Evolutionary conservation across 2,329 filamentous ascomycete species (phyloP).

Genomic region (Dactylonectria macrodidyma): DNA sequence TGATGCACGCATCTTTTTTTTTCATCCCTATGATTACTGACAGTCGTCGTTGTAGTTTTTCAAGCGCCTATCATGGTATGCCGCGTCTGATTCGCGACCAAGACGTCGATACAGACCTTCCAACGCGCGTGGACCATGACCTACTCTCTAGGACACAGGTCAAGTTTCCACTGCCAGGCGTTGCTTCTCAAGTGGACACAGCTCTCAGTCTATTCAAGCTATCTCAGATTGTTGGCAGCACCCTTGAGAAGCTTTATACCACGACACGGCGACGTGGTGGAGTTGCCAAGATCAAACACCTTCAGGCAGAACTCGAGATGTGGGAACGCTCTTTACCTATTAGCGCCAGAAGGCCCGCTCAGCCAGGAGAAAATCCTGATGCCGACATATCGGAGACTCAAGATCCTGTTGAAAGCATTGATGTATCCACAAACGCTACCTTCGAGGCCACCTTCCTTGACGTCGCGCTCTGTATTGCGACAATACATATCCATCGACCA

Average conservation of each 20-base stretch:
- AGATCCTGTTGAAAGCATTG: slow-evolving; percentile 16
- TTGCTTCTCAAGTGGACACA: slow-evolving; percentile 43
- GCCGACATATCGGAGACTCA: slow-evolving; percentile 19
- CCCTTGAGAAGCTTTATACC: slow-evolving; percentile 44
- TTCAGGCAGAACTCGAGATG: slow-evolving; percentile 45
- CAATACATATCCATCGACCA: slow-evolving; percentile 44
- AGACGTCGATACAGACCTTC: slow-evolving; percentile 46
- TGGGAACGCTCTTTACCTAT: slow-evolving; percentile 34
- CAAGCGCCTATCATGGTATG: slow-evolving; percentile 46
- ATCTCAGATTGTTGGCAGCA: slow-evolving; percentile 41
- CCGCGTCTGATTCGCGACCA: slow-evolving; percentile 47
- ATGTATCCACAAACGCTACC: not conserved
- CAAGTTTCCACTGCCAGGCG: slow-evolving; percentile 45
- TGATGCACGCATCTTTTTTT: not conserved
- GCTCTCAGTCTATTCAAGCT: slow-evolving; percentile 45
- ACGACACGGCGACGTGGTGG: slow-evolving; percentile 45
- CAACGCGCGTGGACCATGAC: slow-evolving; percentile 44
- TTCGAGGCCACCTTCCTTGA: slow-evolving; percentile 33
- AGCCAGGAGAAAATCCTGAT: not conserved
- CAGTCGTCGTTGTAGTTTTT: slow-evolving; percentile 31
- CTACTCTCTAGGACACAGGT: slow-evolving; percentile 42
- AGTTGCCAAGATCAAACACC: slow-evolving; percentile 40
- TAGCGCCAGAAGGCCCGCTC: not conserved
- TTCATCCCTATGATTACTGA: not conserved
- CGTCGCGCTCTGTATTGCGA: slow-evolving; percentile 38